Evolutionary conservation across 345 rosid species (phyloP).

Genomic region (Salix koriyanagi): DNA sequence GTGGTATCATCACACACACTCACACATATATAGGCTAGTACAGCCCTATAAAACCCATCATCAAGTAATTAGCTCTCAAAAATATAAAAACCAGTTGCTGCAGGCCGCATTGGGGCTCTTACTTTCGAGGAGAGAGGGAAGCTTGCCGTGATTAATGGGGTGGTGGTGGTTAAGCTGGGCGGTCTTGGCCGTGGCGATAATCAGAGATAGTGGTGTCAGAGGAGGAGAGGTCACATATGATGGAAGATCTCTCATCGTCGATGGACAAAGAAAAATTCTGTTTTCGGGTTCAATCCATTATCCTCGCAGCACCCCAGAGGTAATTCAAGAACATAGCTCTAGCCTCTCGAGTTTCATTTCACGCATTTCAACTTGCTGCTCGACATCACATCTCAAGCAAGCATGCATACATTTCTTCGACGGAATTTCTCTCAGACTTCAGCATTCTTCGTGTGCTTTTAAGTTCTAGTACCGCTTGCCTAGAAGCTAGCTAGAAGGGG

Average conservation of each 20-base stretch:
- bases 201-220: background rate
- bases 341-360: background rate
- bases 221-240: constrained; percentile 15
- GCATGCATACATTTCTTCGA: no score
- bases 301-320: constrained; percentile 30
- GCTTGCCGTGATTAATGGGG: background rate
- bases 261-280: constrained; percentile 20
- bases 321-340: background rate
- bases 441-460: no score
- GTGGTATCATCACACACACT: no score
- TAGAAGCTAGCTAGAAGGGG: no score
- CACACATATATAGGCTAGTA: no score
- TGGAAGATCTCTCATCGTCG: constrained; percentile 22
- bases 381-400: no score
- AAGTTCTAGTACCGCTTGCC: no score
- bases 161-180: background rate
- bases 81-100: background rate
- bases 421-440: no score
- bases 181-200: background rate
- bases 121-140: background rate
- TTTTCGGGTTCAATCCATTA: constrained; percentile 30
- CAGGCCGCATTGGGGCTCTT: no score
- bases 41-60: no score
- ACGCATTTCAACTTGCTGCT: no score
- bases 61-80: background rate